Evolutionary conservation across 176 grass and related monocot genomes (phyloP).

Genomic region (Tillandsia fasciculata): DNA sequence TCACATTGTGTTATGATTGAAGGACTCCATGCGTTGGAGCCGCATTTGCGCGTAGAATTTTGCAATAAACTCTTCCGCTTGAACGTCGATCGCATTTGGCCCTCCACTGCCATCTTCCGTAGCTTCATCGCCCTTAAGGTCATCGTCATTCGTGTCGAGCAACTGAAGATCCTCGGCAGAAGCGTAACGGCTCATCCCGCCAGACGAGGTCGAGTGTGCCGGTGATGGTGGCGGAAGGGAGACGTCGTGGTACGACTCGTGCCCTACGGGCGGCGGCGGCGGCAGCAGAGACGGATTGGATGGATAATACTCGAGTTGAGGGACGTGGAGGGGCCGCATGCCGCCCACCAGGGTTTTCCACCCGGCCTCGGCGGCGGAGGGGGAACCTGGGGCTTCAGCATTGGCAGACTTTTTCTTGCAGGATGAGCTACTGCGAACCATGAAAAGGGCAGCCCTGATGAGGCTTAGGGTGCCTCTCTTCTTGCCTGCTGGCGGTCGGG

Average conservation of each 20-base stretch:
- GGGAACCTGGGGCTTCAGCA: background rate
- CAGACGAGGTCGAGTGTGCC: slow-evolving; percentile 3
- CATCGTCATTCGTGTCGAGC: slow-evolving; percentile 1
- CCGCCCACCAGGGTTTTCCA: slow-evolving; percentile 43
- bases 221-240: slow-evolving; percentile 26
- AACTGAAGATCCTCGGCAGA: slow-evolving; percentile 41
- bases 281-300: background rate
- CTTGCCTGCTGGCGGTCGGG: background rate
- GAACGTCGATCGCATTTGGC: slow-evolving; percentile 38
- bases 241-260: slow-evolving; percentile 50
- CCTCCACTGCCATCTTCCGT: background rate
- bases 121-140: background rate
- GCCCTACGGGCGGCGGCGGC: slow-evolving; percentile 17
- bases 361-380: background rate
- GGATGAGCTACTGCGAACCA: background rate
- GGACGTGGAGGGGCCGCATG: slow-evolving; percentile 49
- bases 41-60: slow-evolving; percentile 62
- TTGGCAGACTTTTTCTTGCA: background rate
- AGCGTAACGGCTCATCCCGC: slow-evolving; percentile 38
- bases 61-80: slow-evolving; percentile 57
- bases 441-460: slow-evolving; percentile 15
- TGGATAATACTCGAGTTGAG: slow-evolving; percentile 19
- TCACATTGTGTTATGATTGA: background rate
- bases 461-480: slow-evolving; percentile 25
- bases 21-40: slow-evolving; percentile 34